Conservation (phyloP, 176 grass and related monocot species). For the Pontederia crassipes region DNA sequence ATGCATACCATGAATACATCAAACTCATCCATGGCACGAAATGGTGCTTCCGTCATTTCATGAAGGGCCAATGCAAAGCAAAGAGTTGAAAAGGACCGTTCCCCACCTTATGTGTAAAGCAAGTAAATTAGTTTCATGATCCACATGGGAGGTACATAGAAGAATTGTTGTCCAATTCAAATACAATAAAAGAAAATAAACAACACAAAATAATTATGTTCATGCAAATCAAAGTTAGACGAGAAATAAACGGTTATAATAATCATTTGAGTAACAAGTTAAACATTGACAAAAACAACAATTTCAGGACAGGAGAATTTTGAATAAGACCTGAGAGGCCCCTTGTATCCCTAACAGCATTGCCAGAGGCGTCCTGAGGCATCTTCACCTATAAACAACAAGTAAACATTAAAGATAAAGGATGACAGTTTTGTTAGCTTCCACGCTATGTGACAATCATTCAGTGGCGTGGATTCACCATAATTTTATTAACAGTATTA, state of each 20-base stretch:
- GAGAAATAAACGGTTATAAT: neutral
- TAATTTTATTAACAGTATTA: neutral
- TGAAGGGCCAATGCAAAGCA: constrained; percentile 97
- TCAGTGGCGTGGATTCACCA: no score
- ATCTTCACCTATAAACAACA: constrained; percentile 59
- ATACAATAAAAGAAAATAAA: no score
- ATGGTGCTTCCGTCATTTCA: constrained; percentile 93
- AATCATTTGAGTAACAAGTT: neutral
- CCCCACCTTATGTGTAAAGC: constrained; percentile 43
- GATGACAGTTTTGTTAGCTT: neutral
- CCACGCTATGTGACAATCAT: no score
- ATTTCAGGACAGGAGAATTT: neutral
- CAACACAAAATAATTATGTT: no score
- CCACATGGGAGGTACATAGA: neutral
- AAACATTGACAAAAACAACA: neutral
- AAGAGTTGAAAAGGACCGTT: constrained; percentile 89
- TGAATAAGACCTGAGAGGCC: constrained; percentile 77
- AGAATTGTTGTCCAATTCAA: no score
- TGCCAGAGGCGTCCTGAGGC: constrained; percentile 94
- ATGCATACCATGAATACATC: constrained; percentile 86
- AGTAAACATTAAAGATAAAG: constrained; percentile 7
- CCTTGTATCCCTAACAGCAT: constrained; percentile 70
- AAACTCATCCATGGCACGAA: constrained; percentile 98
- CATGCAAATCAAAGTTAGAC: neutral
- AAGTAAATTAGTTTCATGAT: neutral